A percentile compares a stretch with the other conserved stretches of the same genome.
Evolutionary conservation across 179 eudicot species (phyloP).

Genomic region (Carnegiea gigantea): DNA sequence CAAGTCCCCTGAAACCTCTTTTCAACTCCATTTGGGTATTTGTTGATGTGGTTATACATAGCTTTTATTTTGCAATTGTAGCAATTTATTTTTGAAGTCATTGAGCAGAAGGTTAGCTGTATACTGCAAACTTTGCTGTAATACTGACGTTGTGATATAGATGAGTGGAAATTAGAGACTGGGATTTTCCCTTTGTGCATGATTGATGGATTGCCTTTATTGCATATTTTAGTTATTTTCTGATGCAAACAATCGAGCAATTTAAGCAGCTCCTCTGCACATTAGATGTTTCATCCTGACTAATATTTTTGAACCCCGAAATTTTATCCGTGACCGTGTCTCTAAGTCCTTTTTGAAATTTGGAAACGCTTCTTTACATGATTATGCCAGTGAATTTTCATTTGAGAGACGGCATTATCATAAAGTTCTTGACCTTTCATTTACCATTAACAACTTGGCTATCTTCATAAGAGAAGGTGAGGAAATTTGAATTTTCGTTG

Average conservation of each 20-base stretch:
- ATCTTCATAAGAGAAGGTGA: background rate
- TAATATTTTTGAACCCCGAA: conserved; percentile 7
- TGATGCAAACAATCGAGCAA: background rate
- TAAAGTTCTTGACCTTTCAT: background rate
- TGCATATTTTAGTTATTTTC: background rate
- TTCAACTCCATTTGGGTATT: background rate
- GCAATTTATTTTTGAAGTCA: background rate
- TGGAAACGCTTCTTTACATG: background rate
- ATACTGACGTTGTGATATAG: conserved; percentile 14
- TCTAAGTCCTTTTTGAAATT: background rate
- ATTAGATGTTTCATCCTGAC: background rate
- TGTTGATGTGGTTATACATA: conserved; percentile 11
- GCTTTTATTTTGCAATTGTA: background rate
- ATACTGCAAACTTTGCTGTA: conserved; percentile 20
- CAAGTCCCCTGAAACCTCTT: conserved; percentile 45
- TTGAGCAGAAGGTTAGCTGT: conserved; percentile 16
- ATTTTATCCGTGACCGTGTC: background rate
- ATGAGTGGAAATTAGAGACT: conserved; percentile 19
- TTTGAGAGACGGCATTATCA: background rate
- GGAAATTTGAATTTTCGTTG: background rate
- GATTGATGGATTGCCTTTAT: background rate
- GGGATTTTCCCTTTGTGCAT: background rate
- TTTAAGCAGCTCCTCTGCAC: background rate
- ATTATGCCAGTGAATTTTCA: background rate
- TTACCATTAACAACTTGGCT: background rate